A percentile compares a stretch with the other conserved stretches of the same genome.
Conservation (phyloP, 2,329 filamentous ascomycete species). For the Fusarium guadeloupense region DNA sequence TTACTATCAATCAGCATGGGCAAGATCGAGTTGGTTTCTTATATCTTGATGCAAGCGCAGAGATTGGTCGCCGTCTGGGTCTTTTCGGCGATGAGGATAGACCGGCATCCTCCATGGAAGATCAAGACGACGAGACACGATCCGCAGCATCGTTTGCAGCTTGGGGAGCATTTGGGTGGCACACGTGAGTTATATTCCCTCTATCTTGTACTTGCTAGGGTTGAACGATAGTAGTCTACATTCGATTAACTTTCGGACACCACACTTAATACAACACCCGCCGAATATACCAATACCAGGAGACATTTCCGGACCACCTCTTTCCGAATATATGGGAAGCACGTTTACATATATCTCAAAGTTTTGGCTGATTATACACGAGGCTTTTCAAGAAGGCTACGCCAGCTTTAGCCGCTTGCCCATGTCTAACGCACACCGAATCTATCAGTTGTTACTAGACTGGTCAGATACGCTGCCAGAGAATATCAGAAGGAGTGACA, state of each 20-base stretch:
- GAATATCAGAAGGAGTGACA: background rate
- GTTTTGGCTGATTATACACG: constrained; percentile 4
- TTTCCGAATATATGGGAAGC: background rate
- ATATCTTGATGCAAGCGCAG: constrained; percentile 9
- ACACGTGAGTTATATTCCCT: constrained; percentile 15
- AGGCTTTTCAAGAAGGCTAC: background rate
- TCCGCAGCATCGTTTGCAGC: constrained; percentile 10
- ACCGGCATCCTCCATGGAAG: background rate
- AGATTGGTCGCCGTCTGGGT: background rate
- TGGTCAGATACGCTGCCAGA: constrained; percentile 1
- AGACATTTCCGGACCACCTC: background rate
- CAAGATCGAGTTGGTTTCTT: background rate
- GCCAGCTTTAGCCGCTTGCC: background rate
- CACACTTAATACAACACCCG: no score
- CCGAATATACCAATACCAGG: constrained; percentile 23
- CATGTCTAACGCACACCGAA: background rate
- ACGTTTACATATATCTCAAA: constrained; percentile 17
- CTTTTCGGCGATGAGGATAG: background rate
- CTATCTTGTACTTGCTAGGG: no score
- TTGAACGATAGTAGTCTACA: background rate
- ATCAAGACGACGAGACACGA: background rate
- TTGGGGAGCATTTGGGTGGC: constrained; percentile 16
- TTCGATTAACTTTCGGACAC: constrained; percentile 4
- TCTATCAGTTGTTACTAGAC: constrained; percentile 5
- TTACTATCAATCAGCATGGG: constrained; percentile 11